Base-by-base conservation (phyloP, 495 filamentous ascomycete genomes). In the Talaromyces wortmannii region DNA sequence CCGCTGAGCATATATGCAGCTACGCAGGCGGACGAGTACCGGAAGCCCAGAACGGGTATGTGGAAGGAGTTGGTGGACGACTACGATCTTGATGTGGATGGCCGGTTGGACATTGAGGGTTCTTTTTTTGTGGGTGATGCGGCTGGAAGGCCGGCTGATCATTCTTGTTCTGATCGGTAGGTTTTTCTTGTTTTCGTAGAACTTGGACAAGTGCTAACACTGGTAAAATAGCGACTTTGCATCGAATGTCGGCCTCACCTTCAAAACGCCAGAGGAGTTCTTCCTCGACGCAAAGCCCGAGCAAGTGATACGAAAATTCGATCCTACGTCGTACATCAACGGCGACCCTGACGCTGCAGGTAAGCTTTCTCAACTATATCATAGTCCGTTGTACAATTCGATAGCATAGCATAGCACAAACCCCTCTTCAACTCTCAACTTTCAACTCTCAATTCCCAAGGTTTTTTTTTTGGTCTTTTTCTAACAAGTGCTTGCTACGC, bases 91-190 rank as follows among this genome's bases (percentile, higher is more conserved):
- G 69, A 83, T 55, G 78, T 80, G 16, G 69, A 67, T 1, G 83
- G 84, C 7, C 69, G 68, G 12, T 70, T 92, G 23, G 84, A 95
- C 65, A 67, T 87, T 7, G 66, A 79, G 13, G 67, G 76, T 6
- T 92, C 88, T 6, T 75, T 96, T 54, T 96, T 96, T 66, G 86
- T 97, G 8, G 94, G 94, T 7, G 94, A 99, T 75, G 92, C 94
- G 17, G 94, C 82, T 48, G 87, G 87, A 13, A 63, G 68, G 13
- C 70, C 77, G 12, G 78, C 76, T 12, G 87, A 90, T 67, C 83
- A 85, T 65, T 91, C 91, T 23, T 89, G 87, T 63, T 88, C 82
- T 23, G 94, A 96, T 70, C 79, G 90, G 85, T 87, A 67, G 60
- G 33, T 15, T 31, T 52, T 29, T 46, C 47, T 12, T 52, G 52